Base-by-base conservation (phyloP, 257 asterid species). In the Vinca minor region DNA sequence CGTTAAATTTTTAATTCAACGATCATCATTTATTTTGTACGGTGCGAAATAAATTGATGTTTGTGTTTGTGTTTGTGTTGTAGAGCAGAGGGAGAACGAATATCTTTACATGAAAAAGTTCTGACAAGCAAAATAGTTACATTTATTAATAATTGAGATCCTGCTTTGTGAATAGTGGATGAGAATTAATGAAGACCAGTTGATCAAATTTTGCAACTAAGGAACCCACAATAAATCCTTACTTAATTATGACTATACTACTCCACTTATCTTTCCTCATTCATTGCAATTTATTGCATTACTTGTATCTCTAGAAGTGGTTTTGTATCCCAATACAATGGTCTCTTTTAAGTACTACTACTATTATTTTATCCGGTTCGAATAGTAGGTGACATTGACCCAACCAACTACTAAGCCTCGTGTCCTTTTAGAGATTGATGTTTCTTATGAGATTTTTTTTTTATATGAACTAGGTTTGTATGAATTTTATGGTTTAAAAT, bases 141-240 rank as follows among this genome's bases (percentile, higher is more conserved):
- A 32, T 57, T 42, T 42, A 39, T 7, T 56, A 31, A 59, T 6
- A n/a, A 32, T 34, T 18, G 23, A 34, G 63, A 57, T 32, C 41
- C 5, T 34, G 45, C 25, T 57, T 57, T 34, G 28, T 32, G 28
- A 34, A 57, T 29, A 15, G 21, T 32, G 38, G 21, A 46, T 29
- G 14, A 63, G 57, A 63, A 63, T 29, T 31, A 63, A 63, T 63
- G 67, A 28, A 48, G 29, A 9, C 29, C 32, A 57, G 45, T 34
- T 57, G 63, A 45, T 34, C 28, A 31, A 29, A 47, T 47, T 34
- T 32, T 46, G 46, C 68, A 47, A 18, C 32, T n/a, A 47, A 63
- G 61, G 69, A 21, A 13, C 7, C 31, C 25, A 34, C 7, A 34
- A 5, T 34, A 28, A 21, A 64, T 64, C 47, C 31, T 49, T 20